Percentiles rank a stretch among this genome's conserved stretches.
Conservation (phyloP, 2,329 filamentous ascomycete genomes). For the Metarhizium sp. region DNA sequence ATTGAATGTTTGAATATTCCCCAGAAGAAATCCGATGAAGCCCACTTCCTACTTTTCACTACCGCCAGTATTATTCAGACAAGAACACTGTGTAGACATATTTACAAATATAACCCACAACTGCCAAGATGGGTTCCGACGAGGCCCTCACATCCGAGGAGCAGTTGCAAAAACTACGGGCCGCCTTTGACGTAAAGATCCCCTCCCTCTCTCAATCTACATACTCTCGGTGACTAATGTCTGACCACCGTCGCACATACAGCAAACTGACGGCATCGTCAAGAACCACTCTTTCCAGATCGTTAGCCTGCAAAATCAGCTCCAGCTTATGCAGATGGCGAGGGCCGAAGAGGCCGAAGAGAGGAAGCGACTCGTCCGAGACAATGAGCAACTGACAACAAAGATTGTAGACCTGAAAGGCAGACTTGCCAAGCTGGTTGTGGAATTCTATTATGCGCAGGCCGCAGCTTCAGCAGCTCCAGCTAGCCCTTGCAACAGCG, state of each 20-base stretch:
- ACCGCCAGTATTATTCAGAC: too few species aligned
- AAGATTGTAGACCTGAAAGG: conserved; percentile 9
- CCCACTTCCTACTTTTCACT: too few species aligned
- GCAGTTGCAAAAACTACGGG: background rate
- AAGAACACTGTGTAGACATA: too few species aligned
- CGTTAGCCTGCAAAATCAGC: conserved; percentile 8
- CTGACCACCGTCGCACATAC: background rate
- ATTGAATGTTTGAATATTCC: too few species aligned
- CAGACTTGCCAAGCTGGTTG: conserved; percentile 3
- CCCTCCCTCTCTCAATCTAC: too few species aligned
- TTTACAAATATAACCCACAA: background rate
- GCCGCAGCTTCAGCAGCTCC: background rate
- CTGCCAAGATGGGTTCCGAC: background rate
- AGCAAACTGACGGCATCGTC: background rate
- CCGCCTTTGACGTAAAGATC: background rate
- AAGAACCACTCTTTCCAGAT: conserved; percentile 10
- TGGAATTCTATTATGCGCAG: conserved; percentile 1
- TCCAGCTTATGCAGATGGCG: background rate
- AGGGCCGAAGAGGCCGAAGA: background rate
- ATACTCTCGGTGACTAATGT: background rate
- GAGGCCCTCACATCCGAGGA: background rate
- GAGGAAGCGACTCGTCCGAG: background rate
- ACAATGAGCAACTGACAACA: background rate
- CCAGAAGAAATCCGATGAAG: too few species aligned
- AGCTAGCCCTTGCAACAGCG: background rate